Evolutionary conservation across 2,329 filamentous ascomycete species (phyloP).

Genomic region (Colletotrichum sp.): DNA sequence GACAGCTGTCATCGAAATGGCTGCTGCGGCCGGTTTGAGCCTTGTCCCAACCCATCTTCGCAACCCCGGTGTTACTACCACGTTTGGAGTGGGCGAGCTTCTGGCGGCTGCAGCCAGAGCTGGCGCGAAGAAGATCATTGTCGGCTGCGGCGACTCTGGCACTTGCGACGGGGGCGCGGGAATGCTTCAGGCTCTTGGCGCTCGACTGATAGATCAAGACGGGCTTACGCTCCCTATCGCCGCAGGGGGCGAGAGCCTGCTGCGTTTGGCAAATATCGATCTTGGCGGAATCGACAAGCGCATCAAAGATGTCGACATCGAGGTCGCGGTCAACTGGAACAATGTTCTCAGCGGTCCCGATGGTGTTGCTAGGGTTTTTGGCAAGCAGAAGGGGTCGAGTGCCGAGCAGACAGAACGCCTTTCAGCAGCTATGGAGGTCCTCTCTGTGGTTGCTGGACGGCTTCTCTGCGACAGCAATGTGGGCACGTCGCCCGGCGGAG

Average conservation of each 20-base stretch:
- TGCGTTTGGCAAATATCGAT: constrained; percentile 41
- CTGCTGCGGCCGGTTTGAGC: constrained; percentile 55
- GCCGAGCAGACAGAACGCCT: constrained; percentile 46
- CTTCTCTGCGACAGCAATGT: constrained; percentile 39
- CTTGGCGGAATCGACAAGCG: constrained; percentile 42
- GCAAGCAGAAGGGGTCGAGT: constrained; percentile 56
- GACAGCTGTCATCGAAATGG: constrained; percentile 58
- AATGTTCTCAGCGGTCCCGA: constrained; percentile 54
- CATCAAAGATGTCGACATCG: constrained; percentile 42
- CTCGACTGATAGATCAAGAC: constrained; percentile 41
- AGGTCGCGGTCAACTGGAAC: constrained; percentile 56
- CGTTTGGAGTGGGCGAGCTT: constrained; percentile 56
- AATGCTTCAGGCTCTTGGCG: constrained; percentile 59
- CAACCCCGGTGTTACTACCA: constrained; percentile 53
- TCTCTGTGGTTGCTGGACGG: constrained; percentile 39
- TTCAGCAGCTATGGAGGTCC: constrained; percentile 44
- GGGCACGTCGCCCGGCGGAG: constrained; percentile 46
- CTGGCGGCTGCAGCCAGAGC: constrained; percentile 49
- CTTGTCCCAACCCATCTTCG: constrained; percentile 49
- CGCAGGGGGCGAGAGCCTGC: constrained; percentile 44
- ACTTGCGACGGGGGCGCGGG: constrained; percentile 59
- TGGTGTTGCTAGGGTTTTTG: constrained; percentile 55
- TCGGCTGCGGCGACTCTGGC: constrained; percentile 60
- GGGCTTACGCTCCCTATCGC: constrained; percentile 41
- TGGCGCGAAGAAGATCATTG: constrained; percentile 49